These are phyloP conservation scores for Camelina neglecta DNA, from an alignment of 345 rosid species.

Conservation along the genomic window DNA sequence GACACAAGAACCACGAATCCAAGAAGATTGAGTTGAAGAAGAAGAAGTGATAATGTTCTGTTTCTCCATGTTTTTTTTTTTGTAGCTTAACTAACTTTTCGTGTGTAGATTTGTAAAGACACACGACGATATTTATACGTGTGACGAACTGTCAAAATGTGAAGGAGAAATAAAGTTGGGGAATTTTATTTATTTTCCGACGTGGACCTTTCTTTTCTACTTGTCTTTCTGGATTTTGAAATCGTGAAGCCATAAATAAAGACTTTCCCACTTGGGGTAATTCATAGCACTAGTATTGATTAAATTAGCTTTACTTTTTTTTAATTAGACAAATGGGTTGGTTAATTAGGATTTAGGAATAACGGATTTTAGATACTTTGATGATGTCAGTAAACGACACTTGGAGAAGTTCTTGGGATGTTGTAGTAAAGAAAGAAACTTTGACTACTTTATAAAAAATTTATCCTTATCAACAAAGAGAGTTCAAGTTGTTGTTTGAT, in stretches of 20 bases:
- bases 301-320: neutral
- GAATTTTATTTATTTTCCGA: constrained; percentile 27
- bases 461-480: constrained; percentile 36
- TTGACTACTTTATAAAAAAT: constrained; percentile 11
- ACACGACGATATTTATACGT: constrained; percentile 46
- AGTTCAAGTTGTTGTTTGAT: constrained; percentile 36
- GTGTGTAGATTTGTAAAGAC: constrained; percentile 34
- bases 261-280: constrained; percentile 39
- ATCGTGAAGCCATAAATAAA: constrained; percentile 35
- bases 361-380: constrained; percentile 28
- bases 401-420: constrained; percentile 44
- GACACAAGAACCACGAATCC: constrained; percentile 58
- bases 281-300: neutral
- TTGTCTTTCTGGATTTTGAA: constrained; percentile 43
- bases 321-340: constrained; percentile 29
- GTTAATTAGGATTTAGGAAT: neutral
- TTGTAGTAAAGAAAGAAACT: constrained; percentile 9
- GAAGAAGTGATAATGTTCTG: constrained; percentile 41
- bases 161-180: constrained; percentile 44
- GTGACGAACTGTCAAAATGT: constrained; percentile 34
- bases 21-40: constrained; percentile 32
- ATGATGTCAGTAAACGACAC: constrained; percentile 40
- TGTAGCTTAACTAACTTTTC: constrained; percentile 16
- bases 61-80: constrained; percentile 29
- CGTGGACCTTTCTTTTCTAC: constrained; percentile 43